Percentiles rank a stretch among this genome's conserved stretches.
phyloP scores from a whole-genome alignment of 2,329 filamentous ascomycete species.

The Xenosphaeropsis pyriputrescens region DNA sequence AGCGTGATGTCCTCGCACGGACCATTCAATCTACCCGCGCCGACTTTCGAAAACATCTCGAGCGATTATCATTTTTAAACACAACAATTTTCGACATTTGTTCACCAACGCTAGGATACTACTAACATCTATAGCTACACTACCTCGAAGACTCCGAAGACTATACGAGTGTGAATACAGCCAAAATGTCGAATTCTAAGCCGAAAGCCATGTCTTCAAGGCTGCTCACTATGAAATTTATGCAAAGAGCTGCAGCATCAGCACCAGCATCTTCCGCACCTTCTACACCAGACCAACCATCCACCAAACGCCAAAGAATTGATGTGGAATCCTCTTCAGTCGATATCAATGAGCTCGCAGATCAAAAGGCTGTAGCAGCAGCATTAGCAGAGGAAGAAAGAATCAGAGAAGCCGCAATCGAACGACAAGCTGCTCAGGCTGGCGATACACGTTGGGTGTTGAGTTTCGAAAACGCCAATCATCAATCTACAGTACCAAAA shows the following conservation, averaged over 20 bases:
- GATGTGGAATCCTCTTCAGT: conserved; percentile 18
- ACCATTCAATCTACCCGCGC: too few species aligned
- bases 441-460: conserved; percentile 68
- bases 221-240: conserved; percentile 92
- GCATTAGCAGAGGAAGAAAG: conserved; percentile 53
- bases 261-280: conserved; percentile 26
- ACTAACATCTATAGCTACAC: too few species aligned
- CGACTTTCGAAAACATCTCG: too few species aligned
- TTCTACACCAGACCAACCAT: conserved; percentile 32
- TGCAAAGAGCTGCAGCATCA: conserved; percentile 72
- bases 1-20: too few species aligned
- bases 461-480: conserved; percentile 30
- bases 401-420: conserved; percentile 44
- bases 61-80: too few species aligned
- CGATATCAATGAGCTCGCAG: conserved; percentile 29
- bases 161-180: too few species aligned
- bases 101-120: too few species aligned
- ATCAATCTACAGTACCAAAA: conserved; percentile 15
- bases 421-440: conserved; percentile 43
- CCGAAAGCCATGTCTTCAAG: conserved; percentile 71
- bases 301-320: conserved; percentile 49
- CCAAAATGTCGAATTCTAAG: neutral
- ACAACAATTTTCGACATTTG: too few species aligned
- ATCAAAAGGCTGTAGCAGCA: conserved; percentile 44
- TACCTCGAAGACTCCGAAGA: too few species aligned